Percentiles rank a stretch among this genome's conserved stretches.
These are phyloP conservation scores for Dactylonectria estremocensis DNA, from an alignment of 2,329 filamentous ascomycete genomes.

Conservation along the genomic window DNA sequence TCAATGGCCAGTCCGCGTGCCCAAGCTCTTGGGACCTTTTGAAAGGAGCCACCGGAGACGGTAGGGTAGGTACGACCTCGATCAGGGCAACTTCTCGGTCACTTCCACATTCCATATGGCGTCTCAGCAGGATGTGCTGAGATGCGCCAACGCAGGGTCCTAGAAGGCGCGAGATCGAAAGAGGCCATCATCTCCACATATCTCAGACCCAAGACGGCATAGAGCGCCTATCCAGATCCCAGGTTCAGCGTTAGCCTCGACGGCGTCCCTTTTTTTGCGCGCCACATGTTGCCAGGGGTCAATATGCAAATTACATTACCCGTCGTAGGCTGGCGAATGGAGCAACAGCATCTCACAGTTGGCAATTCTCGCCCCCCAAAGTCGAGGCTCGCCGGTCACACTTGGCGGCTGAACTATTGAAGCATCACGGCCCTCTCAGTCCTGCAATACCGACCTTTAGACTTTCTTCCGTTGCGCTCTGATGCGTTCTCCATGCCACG, in stretches of 20 bases:
- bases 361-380: not conserved
- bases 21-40: not conserved
- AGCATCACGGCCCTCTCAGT: not conserved
- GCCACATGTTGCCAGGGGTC: constrained; percentile 13
- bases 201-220: constrained; percentile 2
- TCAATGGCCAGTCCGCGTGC: not conserved
- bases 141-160: not conserved
- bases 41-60: constrained; percentile 4
- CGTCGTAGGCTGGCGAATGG: not conserved
- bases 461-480: not conserved
- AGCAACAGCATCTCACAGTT: not conserved
- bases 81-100: not conserved
- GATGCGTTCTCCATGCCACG: constrained; percentile 5
- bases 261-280: constrained; percentile 5
- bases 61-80: constrained; percentile 11
- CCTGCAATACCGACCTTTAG: not conserved
- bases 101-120: constrained; percentile 23
- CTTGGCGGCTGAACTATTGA: not conserved
- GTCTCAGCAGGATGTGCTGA: constrained; percentile 4
- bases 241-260: constrained; percentile 33
- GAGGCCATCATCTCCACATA: constrained; percentile 5
- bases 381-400: not conserved
- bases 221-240: constrained; percentile 4
- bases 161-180: constrained; percentile 18
- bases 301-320: constrained; percentile 5